A percentile compares a stretch with the other conserved stretches of the same genome.
phyloP scores from a whole-genome alignment of 768 basidiomycete genomes.

The Leccinum barrowsii region DNA sequence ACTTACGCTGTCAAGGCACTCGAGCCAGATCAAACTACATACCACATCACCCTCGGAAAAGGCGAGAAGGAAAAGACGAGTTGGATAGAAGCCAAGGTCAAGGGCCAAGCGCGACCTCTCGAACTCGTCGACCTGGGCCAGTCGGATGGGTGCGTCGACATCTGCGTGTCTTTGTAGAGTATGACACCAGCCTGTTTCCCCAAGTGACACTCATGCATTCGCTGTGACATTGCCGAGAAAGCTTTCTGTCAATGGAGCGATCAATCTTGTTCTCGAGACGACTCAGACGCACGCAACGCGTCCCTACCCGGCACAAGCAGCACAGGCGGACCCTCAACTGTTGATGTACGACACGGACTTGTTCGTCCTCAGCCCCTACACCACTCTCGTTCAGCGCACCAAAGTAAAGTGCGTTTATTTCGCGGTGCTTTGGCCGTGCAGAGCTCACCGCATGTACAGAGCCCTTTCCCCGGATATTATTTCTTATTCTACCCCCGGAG shows the following conservation, averaged over 20 bases:
- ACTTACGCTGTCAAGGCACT: slow-evolving; percentile 81
- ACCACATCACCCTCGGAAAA: slow-evolving; percentile 63
- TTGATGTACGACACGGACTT: slow-evolving; percentile 75
- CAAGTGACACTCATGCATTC: slow-evolving; percentile 47
- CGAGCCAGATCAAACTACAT: slow-evolving; percentile 54
- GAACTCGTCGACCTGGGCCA: slow-evolving; percentile 45
- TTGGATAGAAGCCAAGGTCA: slow-evolving; percentile 78
- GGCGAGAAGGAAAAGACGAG: slow-evolving; percentile 65
- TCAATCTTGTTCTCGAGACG: slow-evolving; percentile 77
- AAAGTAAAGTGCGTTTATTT: slow-evolving; percentile 69
- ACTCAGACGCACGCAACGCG: slow-evolving; percentile 73
- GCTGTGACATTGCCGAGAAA: slow-evolving; percentile 62
- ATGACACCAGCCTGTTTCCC: slow-evolving; percentile 29
- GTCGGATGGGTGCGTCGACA: slow-evolving; percentile 48
- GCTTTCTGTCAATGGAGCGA: slow-evolving; percentile 53
- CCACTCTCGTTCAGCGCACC: slow-evolving; percentile 75
- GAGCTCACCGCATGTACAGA: slow-evolving; percentile 37
- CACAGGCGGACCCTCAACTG: slow-evolving; percentile 74
- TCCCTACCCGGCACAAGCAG: slow-evolving; percentile 70
- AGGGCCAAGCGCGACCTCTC: slow-evolving; percentile 60
- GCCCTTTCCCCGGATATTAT: slow-evolving; percentile 67
- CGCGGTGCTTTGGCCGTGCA: neutral
- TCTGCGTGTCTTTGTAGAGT: slow-evolving; percentile 1
- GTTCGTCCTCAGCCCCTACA: slow-evolving; percentile 82
- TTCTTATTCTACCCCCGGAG: slow-evolving; percentile 67